A percentile compares a stretch with the other conserved stretches of the same genome.
Conservation (phyloP, 1,284 basidiomycete species). For the Malassezia psittaci region DNA sequence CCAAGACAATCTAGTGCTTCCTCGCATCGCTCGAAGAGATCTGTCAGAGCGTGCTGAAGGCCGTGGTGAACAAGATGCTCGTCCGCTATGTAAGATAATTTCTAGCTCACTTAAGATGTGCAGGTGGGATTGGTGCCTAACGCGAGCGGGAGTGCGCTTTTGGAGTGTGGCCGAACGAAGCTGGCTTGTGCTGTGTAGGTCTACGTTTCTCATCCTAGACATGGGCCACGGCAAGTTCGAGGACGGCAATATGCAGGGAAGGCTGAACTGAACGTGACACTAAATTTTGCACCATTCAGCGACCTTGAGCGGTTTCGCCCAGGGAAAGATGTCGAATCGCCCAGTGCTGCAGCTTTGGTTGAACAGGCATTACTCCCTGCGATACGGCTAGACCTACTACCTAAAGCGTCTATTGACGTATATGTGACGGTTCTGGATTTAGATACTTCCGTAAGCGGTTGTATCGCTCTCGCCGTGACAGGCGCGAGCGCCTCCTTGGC, state of each 20-base stretch:
- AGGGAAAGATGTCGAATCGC: conserved; percentile 83
- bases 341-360: conserved; percentile 68
- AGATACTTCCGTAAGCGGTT: conserved; percentile 61
- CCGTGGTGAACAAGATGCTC: background rate
- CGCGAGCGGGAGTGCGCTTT: conserved; percentile 14
- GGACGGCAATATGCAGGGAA: conserved; percentile 66
- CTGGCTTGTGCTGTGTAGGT: conserved; percentile 15
- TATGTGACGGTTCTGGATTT: conserved; percentile 83
- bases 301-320: conserved; percentile 66
- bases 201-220: background rate
- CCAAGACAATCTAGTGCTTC: background rate
- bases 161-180: conserved; percentile 13
- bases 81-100: conserved; percentile 7
- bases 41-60: background rate
- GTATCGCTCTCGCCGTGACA: conserved; percentile 55
- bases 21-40: conserved; percentile 2
- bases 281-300: conserved; percentile 92
- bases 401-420: conserved; percentile 86
- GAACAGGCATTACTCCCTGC: conserved; percentile 77
- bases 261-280: conserved; percentile 82
- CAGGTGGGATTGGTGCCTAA: conserved; percentile 11
- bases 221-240: conserved; percentile 74
- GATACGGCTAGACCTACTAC: conserved; percentile 74
- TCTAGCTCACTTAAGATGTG: background rate
- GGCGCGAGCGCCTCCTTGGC: conserved; percentile 84